These are phyloP conservation scores for Torulaspora franciscae DNA, from an alignment of 805 yeast genomes.

Conservation along the genomic window DNA sequence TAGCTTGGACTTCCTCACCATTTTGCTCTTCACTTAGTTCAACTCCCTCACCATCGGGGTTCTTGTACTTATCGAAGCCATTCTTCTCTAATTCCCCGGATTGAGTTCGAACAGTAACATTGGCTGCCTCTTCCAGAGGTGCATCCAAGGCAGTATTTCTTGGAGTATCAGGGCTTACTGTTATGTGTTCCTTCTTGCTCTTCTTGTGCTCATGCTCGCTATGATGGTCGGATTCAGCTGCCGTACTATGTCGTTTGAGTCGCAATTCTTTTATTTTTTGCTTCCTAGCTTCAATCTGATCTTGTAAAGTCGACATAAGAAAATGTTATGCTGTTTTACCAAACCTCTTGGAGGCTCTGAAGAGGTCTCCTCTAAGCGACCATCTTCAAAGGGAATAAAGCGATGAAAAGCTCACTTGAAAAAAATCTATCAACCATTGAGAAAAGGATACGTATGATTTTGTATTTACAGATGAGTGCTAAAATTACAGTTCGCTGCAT, in stretches of 20 bases:
- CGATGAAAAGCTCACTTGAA: background rate
- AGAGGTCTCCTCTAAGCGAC: background rate
- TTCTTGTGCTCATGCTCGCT: background rate
- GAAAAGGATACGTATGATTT: constrained; percentile 1
- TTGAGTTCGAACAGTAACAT: constrained; percentile 1
- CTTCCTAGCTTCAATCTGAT: constrained; percentile 11
- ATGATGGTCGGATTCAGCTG: background rate
- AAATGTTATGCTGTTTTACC: background rate
- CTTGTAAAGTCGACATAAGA: constrained; percentile 7
- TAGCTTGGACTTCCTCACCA: constrained; percentile 12
- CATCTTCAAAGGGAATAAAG: background rate
- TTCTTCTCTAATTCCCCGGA: constrained; percentile 5
- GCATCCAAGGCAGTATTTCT: too few relatives aligned
- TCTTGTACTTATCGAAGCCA: background rate
- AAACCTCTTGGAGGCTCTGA: background rate
- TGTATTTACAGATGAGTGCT: constrained; percentile 1
- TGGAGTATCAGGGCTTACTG: background rate
- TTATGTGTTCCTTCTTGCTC: background rate
- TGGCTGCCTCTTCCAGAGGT: background rate
- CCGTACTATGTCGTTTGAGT: background rate
- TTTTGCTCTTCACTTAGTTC: constrained; percentile 10
- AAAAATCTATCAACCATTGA: background rate
- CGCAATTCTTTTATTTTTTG: constrained; percentile 6
- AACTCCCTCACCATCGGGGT: background rate
- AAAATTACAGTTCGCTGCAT: background rate